Conservation (phyloP, 192 early-diverging fungal species). For the Backusella psychrophila region DNA sequence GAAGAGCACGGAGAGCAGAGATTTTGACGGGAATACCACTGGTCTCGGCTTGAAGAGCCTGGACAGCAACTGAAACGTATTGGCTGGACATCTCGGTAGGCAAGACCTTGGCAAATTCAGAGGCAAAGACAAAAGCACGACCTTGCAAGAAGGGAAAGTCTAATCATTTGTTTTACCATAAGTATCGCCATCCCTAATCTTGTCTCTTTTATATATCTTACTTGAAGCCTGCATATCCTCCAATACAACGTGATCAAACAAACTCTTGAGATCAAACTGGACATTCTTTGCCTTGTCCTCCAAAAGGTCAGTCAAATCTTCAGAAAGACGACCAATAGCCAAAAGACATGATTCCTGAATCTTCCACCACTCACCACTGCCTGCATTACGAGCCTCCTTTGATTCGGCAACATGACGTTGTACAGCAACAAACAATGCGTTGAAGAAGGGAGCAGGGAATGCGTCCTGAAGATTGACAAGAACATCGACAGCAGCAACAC, state of each 20-base stretch:
- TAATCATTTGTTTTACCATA: constrained; percentile 9
- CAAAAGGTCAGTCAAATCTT: constrained; percentile 56
- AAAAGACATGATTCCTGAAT: constrained; percentile 81
- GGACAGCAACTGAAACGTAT: constrained; percentile 76
- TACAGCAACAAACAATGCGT: constrained; percentile 52
- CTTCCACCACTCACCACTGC: constrained; percentile 77
- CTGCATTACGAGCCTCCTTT: constrained; percentile 43
- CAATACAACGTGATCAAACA: constrained; percentile 84
- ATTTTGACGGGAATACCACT: constrained; percentile 64
- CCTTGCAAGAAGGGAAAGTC: constrained; percentile 85
- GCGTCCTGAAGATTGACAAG: constrained; percentile 34
- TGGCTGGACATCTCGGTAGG: constrained; percentile 63
- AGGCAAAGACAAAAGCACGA: constrained; percentile 86
- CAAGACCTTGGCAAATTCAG: constrained; percentile 71
- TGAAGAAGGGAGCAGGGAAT: constrained; percentile 43
- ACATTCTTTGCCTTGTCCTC: constrained; percentile 38
- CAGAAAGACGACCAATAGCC: constrained; percentile 65
- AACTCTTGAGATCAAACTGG: constrained; percentile 67
- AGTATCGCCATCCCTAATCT: background rate
- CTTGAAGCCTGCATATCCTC: constrained; percentile 59
- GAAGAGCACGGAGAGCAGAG: constrained; percentile 65
- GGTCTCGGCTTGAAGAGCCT: constrained; percentile 54
- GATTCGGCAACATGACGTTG: constrained; percentile 54
- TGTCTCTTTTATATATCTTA: constrained; percentile 17
- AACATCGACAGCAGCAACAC: constrained; percentile 79